Base-by-base conservation (phyloP, 1,139 yeast genomes). In the Kodamaea suecica region DNA sequence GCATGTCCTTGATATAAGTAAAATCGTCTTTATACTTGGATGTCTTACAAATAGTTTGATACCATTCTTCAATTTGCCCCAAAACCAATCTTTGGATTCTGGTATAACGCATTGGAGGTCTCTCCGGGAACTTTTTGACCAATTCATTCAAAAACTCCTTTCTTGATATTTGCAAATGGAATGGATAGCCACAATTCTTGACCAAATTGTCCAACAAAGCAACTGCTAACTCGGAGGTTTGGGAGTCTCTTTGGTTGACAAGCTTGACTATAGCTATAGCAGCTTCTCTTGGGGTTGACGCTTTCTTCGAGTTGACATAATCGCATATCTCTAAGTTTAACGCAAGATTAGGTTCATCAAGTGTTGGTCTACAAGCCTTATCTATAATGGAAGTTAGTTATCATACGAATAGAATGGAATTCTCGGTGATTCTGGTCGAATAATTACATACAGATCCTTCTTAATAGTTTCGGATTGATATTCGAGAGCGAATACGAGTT, bases 21-120 rank as follows among this genome's bases (percentile, higher is more conserved):
- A 92, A 71, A 58, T 92, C 99, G 32, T 88, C 95, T 57, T 86
- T 87, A 59, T 92, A 85, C 53, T 86, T 77, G 26, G 95, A 80
- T 36, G 95, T 87, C 52, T 84, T 81, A 62, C 97, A 92, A 39
- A 92, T 78, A 1, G 98, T 92, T 59, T 87, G 95, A 57, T 86
- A 83, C 99, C 99, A 92, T 61, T 92, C 97, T 59, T 92, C 96
- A 52, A 92, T 84, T 38, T 90, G 88, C 39, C 94, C 92, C 55
- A 92, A 73, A 43, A 92, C 80, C 49, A 88, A 71, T 52, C 88
- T 68, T 57, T 92, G 97, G 14, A 87, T 82, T 45, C 92, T 72
- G 15, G 94, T 71, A 59, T 86, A 88, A 27, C 92, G 76, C 45
- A 82, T 64, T 2, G 97, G 96, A 3, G 98, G 98, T 54, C 88